Conservation (phyloP, 371 early-diverging fungal genomes). For the Apophysomyces sp. region DNA sequence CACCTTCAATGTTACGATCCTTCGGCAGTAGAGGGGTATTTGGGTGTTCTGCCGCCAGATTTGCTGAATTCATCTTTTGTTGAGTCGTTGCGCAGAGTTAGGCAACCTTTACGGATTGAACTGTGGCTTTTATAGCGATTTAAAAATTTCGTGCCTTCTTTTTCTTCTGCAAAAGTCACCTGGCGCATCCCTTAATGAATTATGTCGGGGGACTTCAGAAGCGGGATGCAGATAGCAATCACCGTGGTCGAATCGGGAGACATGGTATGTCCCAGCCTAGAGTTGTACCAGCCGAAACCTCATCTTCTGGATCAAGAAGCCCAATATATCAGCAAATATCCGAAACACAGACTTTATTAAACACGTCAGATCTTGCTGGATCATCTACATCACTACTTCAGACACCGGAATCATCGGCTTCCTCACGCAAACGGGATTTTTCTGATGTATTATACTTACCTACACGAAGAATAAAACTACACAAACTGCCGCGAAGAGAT, state of each 20-base stretch:
- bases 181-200: neutral
- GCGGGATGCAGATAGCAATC: neutral
- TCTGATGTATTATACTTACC: too few relatives aligned
- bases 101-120: neutral
- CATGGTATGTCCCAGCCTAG: neutral
- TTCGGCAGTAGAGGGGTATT: constrained; percentile 22
- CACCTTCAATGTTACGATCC: constrained; percentile 40
- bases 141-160: neutral
- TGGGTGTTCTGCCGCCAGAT: neutral
- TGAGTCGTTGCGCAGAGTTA: neutral
- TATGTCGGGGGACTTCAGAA: neutral
- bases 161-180: neutral
- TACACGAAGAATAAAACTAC: neutral
- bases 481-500: neutral
- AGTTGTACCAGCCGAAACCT: neutral
- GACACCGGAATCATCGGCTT: too few relatives aligned
- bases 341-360: neutral
- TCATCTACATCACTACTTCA: neutral
- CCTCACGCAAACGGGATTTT: too few relatives aligned
- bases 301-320: neutral
- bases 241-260: neutral
- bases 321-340: neutral
- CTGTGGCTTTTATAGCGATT: neutral
- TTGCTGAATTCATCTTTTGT: constrained; percentile 1
- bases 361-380: neutral